Base-by-base conservation (phyloP, 2,329 filamentous ascomycete species). In the Trichophyton rubrum region DNA sequence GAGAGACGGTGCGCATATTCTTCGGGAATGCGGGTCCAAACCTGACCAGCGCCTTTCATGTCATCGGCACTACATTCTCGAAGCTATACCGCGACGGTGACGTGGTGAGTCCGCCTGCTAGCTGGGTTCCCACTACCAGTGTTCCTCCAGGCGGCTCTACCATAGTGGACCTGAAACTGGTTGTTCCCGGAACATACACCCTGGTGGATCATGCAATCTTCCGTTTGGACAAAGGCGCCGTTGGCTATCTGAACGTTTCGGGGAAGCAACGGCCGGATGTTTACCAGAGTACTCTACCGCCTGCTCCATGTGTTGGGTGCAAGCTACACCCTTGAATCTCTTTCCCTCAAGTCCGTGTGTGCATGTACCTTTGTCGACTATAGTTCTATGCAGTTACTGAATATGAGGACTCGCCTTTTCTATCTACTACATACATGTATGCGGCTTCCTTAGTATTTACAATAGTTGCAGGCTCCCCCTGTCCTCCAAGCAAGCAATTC, bases 1-100 rank as follows among this genome's bases (percentile, higher is more conserved):
- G 67, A 15, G 70, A 73, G 60, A 67, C 65, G 3, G 65, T 72
- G 1, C 70, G 71, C n/a, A 66, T 73, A 40, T 73, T 70, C 64
- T 73, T 73, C 51, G 71, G 71, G 2, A 73, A 73, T 58, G 69
- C 69, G 0, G 71, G 71, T 0, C 71, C 71, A 1, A 73, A 73
- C 45, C 64, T 72, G 2, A 72, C 67, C 4, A 73, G 71, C 61
- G 67, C 70, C 2, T 70, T 72, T 33, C 70, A 72, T 61, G 62
- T 71, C 33, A 70, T 72, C 35, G 70, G 70, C 1, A 68, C 64
- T 55, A 67, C 68, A 40, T 72, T 73, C 58, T 51, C 62, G 7
- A 66, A 66, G 4, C 63, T 70, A 3, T 73, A 68, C 53, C 69
- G 69, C 7, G 69, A 72, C 55, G 68, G 69, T 2, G 70, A 69